phyloP scores from a whole-genome alignment of 352 stramenopile genomes.

The Phytophthora hybrid region DNA sequence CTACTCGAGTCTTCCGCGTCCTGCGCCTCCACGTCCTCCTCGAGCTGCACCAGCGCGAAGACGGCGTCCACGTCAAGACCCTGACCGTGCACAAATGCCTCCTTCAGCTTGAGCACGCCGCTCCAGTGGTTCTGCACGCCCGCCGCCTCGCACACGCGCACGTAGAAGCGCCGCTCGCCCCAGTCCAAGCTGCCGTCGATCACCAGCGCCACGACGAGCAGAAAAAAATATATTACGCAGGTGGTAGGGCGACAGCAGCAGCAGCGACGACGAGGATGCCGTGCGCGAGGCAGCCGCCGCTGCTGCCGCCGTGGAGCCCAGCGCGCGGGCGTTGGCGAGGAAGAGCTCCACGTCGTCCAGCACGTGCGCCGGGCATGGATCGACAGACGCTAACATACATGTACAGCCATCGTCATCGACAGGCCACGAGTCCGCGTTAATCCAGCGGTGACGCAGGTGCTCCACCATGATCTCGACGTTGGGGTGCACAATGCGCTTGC shows the following conservation, averaged over 20 bases:
- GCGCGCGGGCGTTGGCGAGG: conserved; percentile 30
- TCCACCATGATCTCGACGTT: conserved; percentile 72
- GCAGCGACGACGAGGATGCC: conserved; percentile 3
- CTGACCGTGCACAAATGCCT: conserved; percentile 48
- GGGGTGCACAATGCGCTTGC: conserved; percentile 58
- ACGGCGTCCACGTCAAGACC: conserved; percentile 48
- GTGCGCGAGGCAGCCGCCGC: background rate
- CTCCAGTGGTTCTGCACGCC: conserved; percentile 51
- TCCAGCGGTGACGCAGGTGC: conserved; percentile 51
- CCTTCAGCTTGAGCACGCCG: conserved; percentile 46
- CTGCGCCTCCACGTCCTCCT: conserved; percentile 7
- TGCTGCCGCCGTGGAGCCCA: conserved; percentile 11
- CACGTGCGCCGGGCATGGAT: conserved; percentile 38
- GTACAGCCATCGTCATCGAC: conserved; percentile 35
- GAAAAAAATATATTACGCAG: conserved; percentile 51
- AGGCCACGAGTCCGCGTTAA: conserved; percentile 48
- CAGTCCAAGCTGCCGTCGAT: conserved; percentile 59
- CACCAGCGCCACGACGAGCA: conserved; percentile 54
- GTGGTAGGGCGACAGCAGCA: conserved; percentile 34
- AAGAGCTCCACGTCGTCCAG: conserved; percentile 51
- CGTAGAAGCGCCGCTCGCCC: conserved; percentile 50
- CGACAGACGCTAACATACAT: conserved; percentile 28
- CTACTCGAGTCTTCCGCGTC: conserved; percentile 28
- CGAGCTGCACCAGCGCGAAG: conserved; percentile 43
- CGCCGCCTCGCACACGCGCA: conserved; percentile 49